These are phyloP conservation scores for Colletotrichum zoysiae DNA, from an alignment of 2,329 filamentous ascomycete genomes.

Conservation along the genomic window DNA sequence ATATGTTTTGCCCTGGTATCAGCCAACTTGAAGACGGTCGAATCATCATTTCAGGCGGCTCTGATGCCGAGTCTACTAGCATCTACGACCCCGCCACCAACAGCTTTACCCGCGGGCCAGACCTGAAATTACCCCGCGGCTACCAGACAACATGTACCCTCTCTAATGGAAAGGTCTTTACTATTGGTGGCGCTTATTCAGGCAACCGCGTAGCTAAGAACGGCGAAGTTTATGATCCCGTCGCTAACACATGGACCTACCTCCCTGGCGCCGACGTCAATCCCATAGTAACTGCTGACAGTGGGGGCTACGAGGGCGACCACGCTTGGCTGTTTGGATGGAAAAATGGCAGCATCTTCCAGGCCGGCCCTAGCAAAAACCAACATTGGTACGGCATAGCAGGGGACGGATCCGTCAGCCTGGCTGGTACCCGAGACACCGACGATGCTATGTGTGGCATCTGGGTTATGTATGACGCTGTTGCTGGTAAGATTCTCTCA, in stretches of 20 bases:
- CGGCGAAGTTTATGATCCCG: slow-evolving; percentile 67
- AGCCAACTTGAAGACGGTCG: slow-evolving; percentile 61
- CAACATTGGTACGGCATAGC: slow-evolving; percentile 70
- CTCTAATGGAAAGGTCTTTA: slow-evolving; percentile 67
- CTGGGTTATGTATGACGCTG: slow-evolving; percentile 70
- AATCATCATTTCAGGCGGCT: slow-evolving; percentile 67
- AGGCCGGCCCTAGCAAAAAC: slow-evolving; percentile 64
- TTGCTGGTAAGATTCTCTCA: slow-evolving; percentile 68
- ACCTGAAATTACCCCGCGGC: slow-evolving; percentile 62
- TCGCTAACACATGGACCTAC: slow-evolving; percentile 59
- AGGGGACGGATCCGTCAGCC: slow-evolving; percentile 54
- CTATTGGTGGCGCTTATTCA: slow-evolving; percentile 68
- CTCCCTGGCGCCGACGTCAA: slow-evolving; percentile 58
- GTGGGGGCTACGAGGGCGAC: slow-evolving; percentile 58
- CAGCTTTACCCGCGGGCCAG: slow-evolving; percentile 54
- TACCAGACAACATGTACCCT: slow-evolving; percentile 65
- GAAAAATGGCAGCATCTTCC: slow-evolving; percentile 65
- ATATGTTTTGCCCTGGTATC: slow-evolving; percentile 71
- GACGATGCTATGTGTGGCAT: slow-evolving; percentile 67
- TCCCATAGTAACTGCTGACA: slow-evolving; percentile 63
- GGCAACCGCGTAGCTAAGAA: slow-evolving; percentile 65
- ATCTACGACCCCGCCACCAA: slow-evolving; percentile 58
- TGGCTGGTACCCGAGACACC: slow-evolving; percentile 58
- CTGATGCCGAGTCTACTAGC: slow-evolving; percentile 60
- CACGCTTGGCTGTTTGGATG: slow-evolving; percentile 51